Base-by-base conservation (phyloP, 129 eudicot genomes). In the Arctium minus region DNA sequence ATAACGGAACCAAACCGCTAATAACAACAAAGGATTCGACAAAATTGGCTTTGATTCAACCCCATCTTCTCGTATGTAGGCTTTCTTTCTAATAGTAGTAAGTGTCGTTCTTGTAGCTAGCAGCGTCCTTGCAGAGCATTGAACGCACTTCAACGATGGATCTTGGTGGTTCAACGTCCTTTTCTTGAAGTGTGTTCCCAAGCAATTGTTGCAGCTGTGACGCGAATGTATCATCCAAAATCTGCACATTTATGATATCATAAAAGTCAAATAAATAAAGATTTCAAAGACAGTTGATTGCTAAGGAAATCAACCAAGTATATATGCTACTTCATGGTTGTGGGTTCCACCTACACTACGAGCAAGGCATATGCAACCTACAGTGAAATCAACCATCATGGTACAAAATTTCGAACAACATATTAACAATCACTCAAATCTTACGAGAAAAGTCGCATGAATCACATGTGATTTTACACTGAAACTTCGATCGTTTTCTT, bases 201-300 rank as follows among this genome's bases (percentile, higher is more conserved):
- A 90, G 85, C 32, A 90, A 87, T 87, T 90, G 91, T 81, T 92
- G 97, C 90, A 92, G 82, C 82, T 92, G 92, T 67, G 97, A 92
- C 12, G 91, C 97, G 78, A 92, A 92, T 5, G 94, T 90, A 80
- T 89, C 94, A 77, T 92, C 97, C 85, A 92, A 84, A 75, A 90
- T 85, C 97, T 93, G 86, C 85, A 79, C 6, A 36, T 75, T 80
- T 4, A 72, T 15, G 18, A 56, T 32, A 35, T 1, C 12, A 56
- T 62, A 33, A 7, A 6, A 65, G 12, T 0, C 8, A 69, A 42
- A 40, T 42, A 30, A 17, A 31, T 46, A 31, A 46, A 13, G 70
- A 56, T 17, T 13, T 13, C 1, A 17, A 15, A 17, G 67, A 56
- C 27, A 5, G 22, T 53, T 53, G 22, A 3, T 53, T 42, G 48